A percentile compares a stretch with the other conserved stretches of the same genome.
Conservation (phyloP, 2,329 filamentous ascomycete genomes). For the Metarhizium album region DNA sequence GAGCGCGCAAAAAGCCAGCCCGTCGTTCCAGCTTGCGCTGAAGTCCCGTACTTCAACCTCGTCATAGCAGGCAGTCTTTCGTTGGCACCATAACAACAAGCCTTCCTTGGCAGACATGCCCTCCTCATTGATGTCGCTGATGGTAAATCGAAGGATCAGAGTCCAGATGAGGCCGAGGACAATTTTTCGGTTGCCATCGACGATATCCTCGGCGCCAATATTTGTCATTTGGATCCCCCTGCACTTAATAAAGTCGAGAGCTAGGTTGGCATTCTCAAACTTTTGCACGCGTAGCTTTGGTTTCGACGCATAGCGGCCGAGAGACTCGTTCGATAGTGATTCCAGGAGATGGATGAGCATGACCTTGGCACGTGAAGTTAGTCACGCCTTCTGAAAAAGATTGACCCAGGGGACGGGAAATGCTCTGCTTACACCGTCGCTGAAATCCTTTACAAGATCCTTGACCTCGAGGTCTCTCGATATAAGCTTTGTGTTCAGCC, state of each 20-base stretch:
- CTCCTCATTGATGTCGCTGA: constrained; percentile 97
- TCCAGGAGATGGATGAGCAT: constrained; percentile 95
- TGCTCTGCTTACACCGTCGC: constrained; percentile 64
- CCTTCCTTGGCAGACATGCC: constrained; percentile 97
- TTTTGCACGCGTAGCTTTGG: constrained; percentile 92
- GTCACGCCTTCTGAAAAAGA: constrained; percentile 7
- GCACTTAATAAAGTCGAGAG: constrained; percentile 84
- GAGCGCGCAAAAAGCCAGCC: constrained; percentile 89
- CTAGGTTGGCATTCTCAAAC: constrained; percentile 97
- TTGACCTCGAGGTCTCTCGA: constrained; percentile 68
- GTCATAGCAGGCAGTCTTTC: constrained; percentile 97
- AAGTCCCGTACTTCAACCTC: constrained; percentile 95
- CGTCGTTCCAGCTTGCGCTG: constrained; percentile 93
- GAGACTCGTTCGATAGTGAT: constrained; percentile 85
- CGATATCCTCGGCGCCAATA: constrained; percentile 95
- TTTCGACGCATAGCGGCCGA: constrained; percentile 92
- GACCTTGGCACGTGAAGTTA: constrained; percentile 43
- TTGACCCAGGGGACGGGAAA: constrained; percentile 16
- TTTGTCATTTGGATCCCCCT: constrained; percentile 95
- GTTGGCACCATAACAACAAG: constrained; percentile 89
- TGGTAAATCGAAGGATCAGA: constrained; percentile 93
- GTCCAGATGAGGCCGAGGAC: constrained; percentile 97
- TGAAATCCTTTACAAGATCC: constrained; percentile 80
- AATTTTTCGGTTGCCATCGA: constrained; percentile 96
- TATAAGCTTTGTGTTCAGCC: constrained; percentile 93